Evolutionary conservation across 352 stramenopile genomes (phyloP), one percentile per base, ranked within the genome.

Genomic region (Vaucheria bursata): DNA sequence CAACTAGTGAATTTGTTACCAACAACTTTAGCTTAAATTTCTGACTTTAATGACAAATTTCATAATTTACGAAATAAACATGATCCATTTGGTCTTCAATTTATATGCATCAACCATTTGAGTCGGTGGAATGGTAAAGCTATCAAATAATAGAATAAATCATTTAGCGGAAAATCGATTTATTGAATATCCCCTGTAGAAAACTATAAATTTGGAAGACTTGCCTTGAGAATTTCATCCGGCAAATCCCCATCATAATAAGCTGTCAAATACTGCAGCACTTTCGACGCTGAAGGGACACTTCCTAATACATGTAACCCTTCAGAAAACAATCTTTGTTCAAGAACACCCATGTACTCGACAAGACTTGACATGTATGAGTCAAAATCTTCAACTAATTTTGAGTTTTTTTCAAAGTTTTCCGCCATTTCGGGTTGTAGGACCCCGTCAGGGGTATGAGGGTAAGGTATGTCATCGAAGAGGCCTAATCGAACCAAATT

Each of bases 301-400:
- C 59, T 71, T 59, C 87, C 88, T 50, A 91, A 73, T 35, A 84
- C 81, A 82, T 90, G 87, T 25, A 91, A n/a, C 79, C 87, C 82
- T 85, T 89, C 59, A 84, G 50, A 88, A 76, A 91, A 91, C 33
- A 91, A 84, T 53, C 87, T 72, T 76, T 89, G 79, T 75, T 88
- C 84, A 38, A 90, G 45, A 25, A 83, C 75, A 35, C 78, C 72
- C 1, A 89, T 67, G 75, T 89, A 89, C 1, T 80, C 82, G n/a
- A 77, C 76, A 37, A 90, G 66, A 31, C 64, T 33, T 53, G 45
- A 68, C 29, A 87, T 75, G 80, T 88, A 90, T 7, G 68, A 67
- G 59, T 85, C 74, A n/a, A n/a, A n/a, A n/a, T n/a, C n/a, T n/a
- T n/a, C n/a, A n/a, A n/a, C n/a, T n/a, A n/a, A n/a, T n/a, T n/a